Conservation (phyloP, 306 rosid genomes). For the Lablab purpureus region DNA sequence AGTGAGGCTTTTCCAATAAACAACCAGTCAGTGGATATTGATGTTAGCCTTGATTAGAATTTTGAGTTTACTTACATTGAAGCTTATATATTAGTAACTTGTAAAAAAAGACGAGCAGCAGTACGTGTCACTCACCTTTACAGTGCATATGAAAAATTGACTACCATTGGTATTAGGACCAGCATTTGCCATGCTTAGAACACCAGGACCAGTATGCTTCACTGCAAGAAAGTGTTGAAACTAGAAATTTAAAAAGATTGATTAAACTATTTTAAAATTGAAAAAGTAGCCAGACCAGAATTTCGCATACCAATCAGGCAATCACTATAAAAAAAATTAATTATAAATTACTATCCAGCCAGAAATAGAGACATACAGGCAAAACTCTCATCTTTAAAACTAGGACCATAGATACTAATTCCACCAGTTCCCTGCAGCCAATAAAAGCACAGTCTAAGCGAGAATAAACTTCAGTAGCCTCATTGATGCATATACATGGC, state of each 20-base stretch:
- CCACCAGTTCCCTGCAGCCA: constrained; percentile 95
- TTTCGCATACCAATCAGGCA: constrained; percentile 27
- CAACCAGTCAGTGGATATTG: neutral
- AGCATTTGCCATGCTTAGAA: constrained; percentile 97
- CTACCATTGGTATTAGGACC: constrained; percentile 93
- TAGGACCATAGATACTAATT: constrained; percentile 82
- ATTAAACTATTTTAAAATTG: neutral
- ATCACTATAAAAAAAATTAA: constrained; percentile 7
- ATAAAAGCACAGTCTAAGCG: constrained; percentile 38
- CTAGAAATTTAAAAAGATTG: constrained; percentile 9
- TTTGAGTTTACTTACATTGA: neutral
- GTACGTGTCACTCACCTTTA: constrained; percentile 66
- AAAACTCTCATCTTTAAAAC: constrained; percentile 83
- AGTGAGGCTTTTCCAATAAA: constrained; percentile 1
- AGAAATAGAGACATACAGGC: constrained; percentile 58
- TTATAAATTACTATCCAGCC: constrained; percentile 29
- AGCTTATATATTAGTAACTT: constrained; percentile 7
- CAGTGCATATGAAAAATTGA: constrained; percentile 90
- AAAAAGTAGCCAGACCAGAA: constrained; percentile 14
- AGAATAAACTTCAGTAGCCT: constrained; percentile 20
- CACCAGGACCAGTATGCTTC: constrained; percentile 93
- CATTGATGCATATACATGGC: constrained; percentile 17
- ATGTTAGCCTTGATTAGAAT: neutral
- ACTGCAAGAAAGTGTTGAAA: constrained; percentile 64
- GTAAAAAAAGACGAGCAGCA: neutral